These are phyloP conservation scores for Cicer judaicum DNA, from an alignment of 306 rosid genomes.

Conservation along the genomic window DNA sequence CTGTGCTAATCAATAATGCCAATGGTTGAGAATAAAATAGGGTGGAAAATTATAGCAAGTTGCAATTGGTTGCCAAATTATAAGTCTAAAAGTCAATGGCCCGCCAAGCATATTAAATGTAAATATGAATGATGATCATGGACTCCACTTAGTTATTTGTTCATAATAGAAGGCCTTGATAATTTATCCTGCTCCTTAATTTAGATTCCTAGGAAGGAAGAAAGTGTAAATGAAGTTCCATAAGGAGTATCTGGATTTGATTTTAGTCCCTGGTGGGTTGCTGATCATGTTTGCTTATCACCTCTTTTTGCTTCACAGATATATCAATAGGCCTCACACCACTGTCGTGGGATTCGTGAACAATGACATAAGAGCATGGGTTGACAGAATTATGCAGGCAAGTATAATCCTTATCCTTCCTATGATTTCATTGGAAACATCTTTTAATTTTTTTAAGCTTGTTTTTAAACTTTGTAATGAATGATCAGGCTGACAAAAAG, in stretches of 20 bases:
- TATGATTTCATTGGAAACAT: not conserved
- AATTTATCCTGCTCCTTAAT: slow-evolving; percentile 14
- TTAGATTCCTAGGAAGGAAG: not conserved
- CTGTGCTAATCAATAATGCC: slow-evolving; percentile 12
- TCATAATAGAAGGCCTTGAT: slow-evolving; percentile 30
- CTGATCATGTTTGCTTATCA: slow-evolving; percentile 74
- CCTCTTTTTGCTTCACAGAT: slow-evolving; percentile 66
- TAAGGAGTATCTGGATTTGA: slow-evolving; percentile 69
- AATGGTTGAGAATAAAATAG: slow-evolving; percentile 2
- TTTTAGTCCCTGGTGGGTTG: slow-evolving; percentile 74
- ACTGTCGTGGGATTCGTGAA: slow-evolving; percentile 81
- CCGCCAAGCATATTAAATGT: not conserved
- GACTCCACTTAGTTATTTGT: slow-evolving; percentile 19
- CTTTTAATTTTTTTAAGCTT: not conserved
- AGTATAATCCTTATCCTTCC: slow-evolving; percentile 21
- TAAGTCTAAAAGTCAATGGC: not conserved
- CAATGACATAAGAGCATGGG: slow-evolving; percentile 77
- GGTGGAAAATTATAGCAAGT: not conserved
- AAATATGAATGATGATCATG: slow-evolving; percentile 22
- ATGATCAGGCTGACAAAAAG: slow-evolving; percentile 54
- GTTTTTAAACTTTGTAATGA: not conserved
- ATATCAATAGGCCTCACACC: slow-evolving; percentile 63
- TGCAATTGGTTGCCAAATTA: not conserved
- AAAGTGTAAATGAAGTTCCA: slow-evolving; percentile 52
- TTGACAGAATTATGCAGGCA: slow-evolving; percentile 73